A percentile compares a stretch with the other conserved stretches of the same genome.
phyloP scores from a whole-genome alignment of 768 basidiomycete genomes.

The Boletus speciosus region DNA sequence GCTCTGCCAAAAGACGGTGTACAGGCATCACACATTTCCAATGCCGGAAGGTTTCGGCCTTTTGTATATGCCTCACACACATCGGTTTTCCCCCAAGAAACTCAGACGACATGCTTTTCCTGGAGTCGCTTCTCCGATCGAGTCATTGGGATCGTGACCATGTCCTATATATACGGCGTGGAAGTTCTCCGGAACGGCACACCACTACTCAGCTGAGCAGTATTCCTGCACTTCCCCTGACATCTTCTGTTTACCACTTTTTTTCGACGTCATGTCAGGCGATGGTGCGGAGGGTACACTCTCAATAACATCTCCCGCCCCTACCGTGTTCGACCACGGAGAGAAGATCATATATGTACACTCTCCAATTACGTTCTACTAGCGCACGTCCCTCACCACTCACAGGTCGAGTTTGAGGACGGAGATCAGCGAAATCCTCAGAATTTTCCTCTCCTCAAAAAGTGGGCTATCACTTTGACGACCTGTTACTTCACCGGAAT shows the following conservation, averaged over 20 bases:
- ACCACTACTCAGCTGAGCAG: neutral
- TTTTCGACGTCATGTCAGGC: conserved; percentile 9
- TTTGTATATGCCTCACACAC: neutral
- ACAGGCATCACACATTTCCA: neutral
- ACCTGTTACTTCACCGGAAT: conserved; percentile 26
- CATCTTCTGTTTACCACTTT: neutral
- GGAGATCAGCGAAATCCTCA: conserved; percentile 39
- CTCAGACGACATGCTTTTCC: neutral
- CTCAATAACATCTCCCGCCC: neutral
- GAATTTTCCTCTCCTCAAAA: conserved; percentile 35
- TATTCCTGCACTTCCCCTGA: neutral
- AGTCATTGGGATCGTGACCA: neutral
- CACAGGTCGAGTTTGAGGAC: conserved; percentile 38
- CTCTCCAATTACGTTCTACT: neutral
- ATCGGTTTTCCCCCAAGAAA: neutral
- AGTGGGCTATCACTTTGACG: conserved; percentile 41
- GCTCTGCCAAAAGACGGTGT: neutral
- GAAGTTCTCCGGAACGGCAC: neutral
- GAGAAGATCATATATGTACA: conserved; percentile 14
- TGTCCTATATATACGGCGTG: conserved; percentile 13
- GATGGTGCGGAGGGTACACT: neutral
- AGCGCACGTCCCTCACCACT: neutral
- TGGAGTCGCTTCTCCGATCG: neutral
- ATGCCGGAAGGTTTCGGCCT: neutral
- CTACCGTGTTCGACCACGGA: neutral